phyloP scores from a whole-genome alignment of 225 moss, liverwort and hornwort species.

The Bryum argenteum region DNA sequence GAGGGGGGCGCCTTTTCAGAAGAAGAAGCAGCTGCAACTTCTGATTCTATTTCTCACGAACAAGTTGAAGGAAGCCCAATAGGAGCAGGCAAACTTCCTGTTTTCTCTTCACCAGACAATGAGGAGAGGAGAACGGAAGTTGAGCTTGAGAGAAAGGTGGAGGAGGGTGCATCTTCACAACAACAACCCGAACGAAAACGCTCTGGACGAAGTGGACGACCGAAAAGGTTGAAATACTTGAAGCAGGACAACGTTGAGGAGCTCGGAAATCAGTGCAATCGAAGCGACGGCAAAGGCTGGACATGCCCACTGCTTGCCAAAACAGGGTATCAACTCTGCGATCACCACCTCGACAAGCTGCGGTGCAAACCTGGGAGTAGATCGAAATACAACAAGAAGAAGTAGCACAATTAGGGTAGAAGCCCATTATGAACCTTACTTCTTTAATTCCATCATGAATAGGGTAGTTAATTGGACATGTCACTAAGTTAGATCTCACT shows the following conservation, averaged over 20 bases:
- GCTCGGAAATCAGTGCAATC: slow-evolving; percentile 46
- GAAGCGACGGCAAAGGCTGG: slow-evolving; percentile 52
- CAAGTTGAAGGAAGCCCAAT: neutral
- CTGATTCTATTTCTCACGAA: slow-evolving; percentile 15
- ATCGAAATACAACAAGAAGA: slow-evolving; percentile 44
- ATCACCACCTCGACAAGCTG: slow-evolving; percentile 51
- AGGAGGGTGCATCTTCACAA: slow-evolving; percentile 6
- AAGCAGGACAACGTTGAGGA: slow-evolving; percentile 47
- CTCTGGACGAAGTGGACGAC: slow-evolving; percentile 39
- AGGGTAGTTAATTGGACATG: no score
- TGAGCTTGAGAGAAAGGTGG: slow-evolving; percentile 16
- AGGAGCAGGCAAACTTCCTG: slow-evolving; percentile 23
- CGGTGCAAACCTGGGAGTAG: slow-evolving; percentile 47
- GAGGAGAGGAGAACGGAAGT: slow-evolving; percentile 34
- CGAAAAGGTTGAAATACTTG: slow-evolving; percentile 40
- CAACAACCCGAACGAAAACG: slow-evolving; percentile 16
- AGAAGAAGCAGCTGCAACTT: slow-evolving; percentile 11
- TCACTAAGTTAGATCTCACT: no score
- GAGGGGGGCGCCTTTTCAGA: neutral
- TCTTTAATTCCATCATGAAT: no score
- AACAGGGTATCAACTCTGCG: slow-evolving; percentile 46
- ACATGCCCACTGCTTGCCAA: slow-evolving; percentile 47
- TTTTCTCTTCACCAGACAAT: slow-evolving; percentile 34
- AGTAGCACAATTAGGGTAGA: slow-evolving; percentile 25
- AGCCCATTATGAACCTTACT: no score